Base-by-base conservation (phyloP, 805 yeast species). In the Brettanomyces naardenensis region DNA sequence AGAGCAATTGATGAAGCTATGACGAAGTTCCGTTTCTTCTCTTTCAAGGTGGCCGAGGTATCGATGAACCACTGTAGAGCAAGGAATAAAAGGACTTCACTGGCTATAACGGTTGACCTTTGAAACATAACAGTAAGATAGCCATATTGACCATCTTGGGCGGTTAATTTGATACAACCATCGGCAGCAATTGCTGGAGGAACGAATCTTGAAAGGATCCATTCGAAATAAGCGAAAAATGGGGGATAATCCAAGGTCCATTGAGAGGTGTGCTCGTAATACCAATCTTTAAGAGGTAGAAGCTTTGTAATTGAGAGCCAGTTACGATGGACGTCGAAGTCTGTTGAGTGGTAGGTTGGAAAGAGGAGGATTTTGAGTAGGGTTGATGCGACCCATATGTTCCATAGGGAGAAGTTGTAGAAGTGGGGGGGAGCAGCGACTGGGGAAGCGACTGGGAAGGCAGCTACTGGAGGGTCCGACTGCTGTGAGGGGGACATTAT, bases 231-330 rank as follows among this genome's bases (percentile, higher is more conserved):
- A 0, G 98, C 98, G 60, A 92, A 92, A 51, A 88, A 85, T 0
- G 99, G 99, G 9, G 99, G 98, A 61, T 90, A 92, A 58, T 92
- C 98, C 29, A 92, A 64, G 0, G 97, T 92, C 97, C 97, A 92
- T 54, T 83, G 88, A 32, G 76, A 73, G 0, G 86, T 76, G 33
- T 67, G 59, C 46, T 92, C 95, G 30, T 68, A 56, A 55, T 92
- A 92, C 99, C 99, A 92, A 38, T 81, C 56, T 13, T 62, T 61
- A 14, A 89, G 35, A 0, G 97, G 97, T 15, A 89, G 60, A 4
- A 69, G 69, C 49, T 78, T 63, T 1, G 97, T 90, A 35, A 92
- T 80, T 0, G 98, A 95, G 17, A 92, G 69, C 98, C 98, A 92
- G 54, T 92, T 92, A 41, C 98, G 67, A 59, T 92, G 98, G 19